Base-by-base conservation (phyloP, 1,284 basidiomycete species). In the Thelephora terrestris region DNA sequence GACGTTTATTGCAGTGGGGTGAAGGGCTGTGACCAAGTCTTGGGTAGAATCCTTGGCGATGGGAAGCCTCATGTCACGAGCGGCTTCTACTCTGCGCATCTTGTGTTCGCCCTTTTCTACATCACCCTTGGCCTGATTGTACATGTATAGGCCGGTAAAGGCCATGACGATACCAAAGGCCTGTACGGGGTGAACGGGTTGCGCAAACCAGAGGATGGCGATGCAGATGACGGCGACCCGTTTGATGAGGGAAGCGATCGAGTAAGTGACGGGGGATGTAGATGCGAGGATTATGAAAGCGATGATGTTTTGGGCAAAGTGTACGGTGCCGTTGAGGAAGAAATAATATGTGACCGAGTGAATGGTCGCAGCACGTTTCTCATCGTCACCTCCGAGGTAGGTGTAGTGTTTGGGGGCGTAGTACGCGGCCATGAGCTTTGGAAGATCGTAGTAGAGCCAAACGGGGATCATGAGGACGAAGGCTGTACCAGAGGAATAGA, bases 231-330 rank as follows among this genome's bases (percentile, higher is more conserved):
- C 96, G 42, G 88, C 92, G 49, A 99, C 93, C 27, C 96, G 88
- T 70, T 99, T 99, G 71, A 98, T 84, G 57, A 99, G 80, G 10
- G 91, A 95, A 1, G 95, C 96, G 63, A 99, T 98, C 43, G 90
- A 94, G 71, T 99, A 99, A 1, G 96, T 99, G 51, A 99, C 96
- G 5, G 95, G 96, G 7, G 94, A 98, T 1, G 94, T 96, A 32
- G 91, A 89, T 2, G 91, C 83, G 23, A 99, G 81, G 58, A 99
- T 92, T 57, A 93, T 78, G 69, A 99, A 99, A 18, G 96, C 96
- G 56, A 99, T 86, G 60, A 99, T 85, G 71, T 93, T 98, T 67
- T 99, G 96, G 1, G 82, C 84, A 64, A 97, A 99, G 68, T 99
- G 93, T 17, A 95, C 93, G 0, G 90, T 83, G 36, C 95, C 96